phyloP scores from a whole-genome alignment of 257 asterid genomes.

The Nicotiana attenuata region DNA sequence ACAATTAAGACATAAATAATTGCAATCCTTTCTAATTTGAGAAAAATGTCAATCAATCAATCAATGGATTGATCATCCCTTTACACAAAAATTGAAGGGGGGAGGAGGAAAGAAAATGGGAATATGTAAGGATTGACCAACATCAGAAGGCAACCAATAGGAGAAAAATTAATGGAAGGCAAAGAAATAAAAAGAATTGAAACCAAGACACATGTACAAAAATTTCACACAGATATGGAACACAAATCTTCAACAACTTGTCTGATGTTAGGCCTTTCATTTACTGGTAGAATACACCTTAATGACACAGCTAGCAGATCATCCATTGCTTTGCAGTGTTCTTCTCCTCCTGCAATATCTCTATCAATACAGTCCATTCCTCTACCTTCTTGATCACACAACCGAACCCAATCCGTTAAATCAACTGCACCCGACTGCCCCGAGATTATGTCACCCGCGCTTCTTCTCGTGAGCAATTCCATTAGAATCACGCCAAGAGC shows the following conservation, averaged over 20 bases:
- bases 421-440: constrained; percentile 94
- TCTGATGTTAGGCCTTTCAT: constrained; percentile 86
- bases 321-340: constrained; percentile 69
- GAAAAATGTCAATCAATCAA: constrained; percentile 42
- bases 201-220: constrained; percentile 57
- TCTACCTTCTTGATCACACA: constrained; percentile 80
- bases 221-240: constrained; percentile 63
- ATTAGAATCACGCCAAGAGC: constrained; percentile 91
- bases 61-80: constrained; percentile 85
- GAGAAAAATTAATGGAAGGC: constrained; percentile 16
- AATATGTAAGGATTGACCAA: constrained; percentile 46
- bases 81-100: constrained; percentile 86
- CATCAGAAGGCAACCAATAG: constrained; percentile 47
- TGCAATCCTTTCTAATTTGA: constrained; percentile 9
- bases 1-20: constrained; percentile 3
- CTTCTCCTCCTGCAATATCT: constrained; percentile 80
- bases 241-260: constrained; percentile 65
- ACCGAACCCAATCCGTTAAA: constrained; percentile 90
- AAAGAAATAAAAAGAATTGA: constrained; percentile 30
- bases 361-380: constrained; percentile 92
- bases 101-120: constrained; percentile 27
- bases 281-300: constrained; percentile 84
- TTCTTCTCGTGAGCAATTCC: constrained; percentile 88
- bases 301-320: constrained; percentile 72
- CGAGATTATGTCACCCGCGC: constrained; percentile 96